Percentiles rank a stretch among this genome's conserved stretches.
phyloP scores from a whole-genome alignment of 306 rosid genomes.

The Oemleria cerasiformis region DNA sequence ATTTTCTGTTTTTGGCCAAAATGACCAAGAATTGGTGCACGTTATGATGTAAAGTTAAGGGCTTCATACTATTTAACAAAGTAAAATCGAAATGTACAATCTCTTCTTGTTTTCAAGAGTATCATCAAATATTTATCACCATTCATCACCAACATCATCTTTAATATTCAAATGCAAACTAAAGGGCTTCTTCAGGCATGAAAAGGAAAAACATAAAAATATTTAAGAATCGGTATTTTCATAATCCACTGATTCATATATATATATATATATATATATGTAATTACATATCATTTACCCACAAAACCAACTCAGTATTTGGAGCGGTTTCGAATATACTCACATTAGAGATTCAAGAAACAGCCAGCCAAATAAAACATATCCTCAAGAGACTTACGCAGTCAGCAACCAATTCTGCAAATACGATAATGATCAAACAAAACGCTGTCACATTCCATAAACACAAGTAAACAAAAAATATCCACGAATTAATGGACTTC shows the following conservation, averaged over 20 bases:
- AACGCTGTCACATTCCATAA: background rate
- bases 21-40: background rate
- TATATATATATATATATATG: no score
- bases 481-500: background rate
- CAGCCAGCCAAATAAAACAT: conserved; percentile 11
- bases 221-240: conserved; percentile 8
- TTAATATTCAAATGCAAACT: background rate
- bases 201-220: background rate
- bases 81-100: no score
- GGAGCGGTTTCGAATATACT: background rate
- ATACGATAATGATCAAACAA: background rate
- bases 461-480: background rate
- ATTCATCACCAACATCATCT: background rate
- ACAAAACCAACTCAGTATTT: background rate
- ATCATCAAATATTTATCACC: background rate
- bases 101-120: background rate
- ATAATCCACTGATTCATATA: conserved; percentile 6
- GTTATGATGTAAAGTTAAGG: background rate
- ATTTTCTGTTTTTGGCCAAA: background rate
- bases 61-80: no score
- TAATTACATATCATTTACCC: conserved; percentile 2
- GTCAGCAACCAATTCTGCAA: conserved; percentile 14
- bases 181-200: background rate
- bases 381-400: conserved; percentile 6
- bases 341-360: background rate